A percentile compares a stretch with the other conserved stretches of the same genome.
phyloP scores from a whole-genome alignment of 768 basidiomycete genomes.

The Cystofilobasidium capitatum region DNA sequence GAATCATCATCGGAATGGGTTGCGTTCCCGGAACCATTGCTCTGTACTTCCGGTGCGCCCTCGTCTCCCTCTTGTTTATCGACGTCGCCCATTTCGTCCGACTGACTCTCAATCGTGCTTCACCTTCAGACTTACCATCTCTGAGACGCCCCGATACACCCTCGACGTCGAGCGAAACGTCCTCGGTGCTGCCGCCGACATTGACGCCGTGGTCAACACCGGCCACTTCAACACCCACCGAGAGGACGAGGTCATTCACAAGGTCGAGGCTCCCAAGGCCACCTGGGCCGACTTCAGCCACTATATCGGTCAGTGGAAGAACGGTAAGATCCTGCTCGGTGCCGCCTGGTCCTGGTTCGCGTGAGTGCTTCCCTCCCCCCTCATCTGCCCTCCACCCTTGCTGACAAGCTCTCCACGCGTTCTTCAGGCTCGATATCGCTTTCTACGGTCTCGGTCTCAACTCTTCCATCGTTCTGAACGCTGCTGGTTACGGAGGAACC shows the following conservation, averaged over 20 bases:
- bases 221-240: conserved; percentile 45
- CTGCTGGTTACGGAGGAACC: conserved; percentile 56
- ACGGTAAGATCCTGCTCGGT: conserved; percentile 69
- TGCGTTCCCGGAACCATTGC: conserved; percentile 70
- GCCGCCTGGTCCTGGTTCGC: conserved; percentile 81
- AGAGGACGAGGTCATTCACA: conserved; percentile 52
- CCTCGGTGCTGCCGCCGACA: conserved; percentile 61
- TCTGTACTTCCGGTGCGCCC: conserved; percentile 80
- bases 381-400: neutral
- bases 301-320: conserved; percentile 61
- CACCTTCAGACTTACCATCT: conserved; percentile 72
- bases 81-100: neutral
- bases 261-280: conserved; percentile 60
- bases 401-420: neutral
- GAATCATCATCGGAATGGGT: conserved; percentile 77
- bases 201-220: conserved; percentile 55
- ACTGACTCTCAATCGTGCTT: conserved; percentile 42
- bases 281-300: conserved; percentile 54
- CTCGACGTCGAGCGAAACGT: conserved; percentile 87
- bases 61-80: conserved; percentile 6
- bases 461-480: conserved; percentile 60
- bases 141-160: conserved; percentile 80
- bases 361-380: neutral
- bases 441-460: conserved; percentile 86
- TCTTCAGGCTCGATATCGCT: conserved; percentile 52